Evolutionary conservation across 805 yeast species (phyloP).

Genomic region (Candida stauntonica): DNA sequence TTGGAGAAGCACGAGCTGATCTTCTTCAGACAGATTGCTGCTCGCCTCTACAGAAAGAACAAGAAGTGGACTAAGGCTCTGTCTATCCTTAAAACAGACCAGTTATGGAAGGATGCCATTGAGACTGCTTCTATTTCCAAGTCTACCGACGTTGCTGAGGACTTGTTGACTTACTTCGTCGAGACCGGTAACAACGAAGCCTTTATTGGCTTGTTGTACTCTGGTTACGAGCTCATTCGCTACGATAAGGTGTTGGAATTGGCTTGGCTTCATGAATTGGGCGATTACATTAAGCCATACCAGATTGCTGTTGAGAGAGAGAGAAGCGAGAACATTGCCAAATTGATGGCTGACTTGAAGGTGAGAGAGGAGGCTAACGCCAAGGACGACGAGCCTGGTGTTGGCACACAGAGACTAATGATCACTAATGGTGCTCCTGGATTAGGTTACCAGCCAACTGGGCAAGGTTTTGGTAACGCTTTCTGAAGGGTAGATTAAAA

Average conservation of each 20-base stretch:
- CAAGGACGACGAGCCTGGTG: slow-evolving; percentile 40
- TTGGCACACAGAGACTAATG: slow-evolving; percentile 69
- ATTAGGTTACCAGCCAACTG: slow-evolving; percentile 66
- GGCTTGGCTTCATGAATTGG: slow-evolving; percentile 84
- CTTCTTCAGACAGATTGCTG: slow-evolving; percentile 95
- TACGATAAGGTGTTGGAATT: slow-evolving; percentile 84
- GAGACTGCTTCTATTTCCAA: slow-evolving; percentile 85
- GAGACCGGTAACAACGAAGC: slow-evolving; percentile 97
- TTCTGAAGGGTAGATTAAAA: slow-evolving; percentile 19
- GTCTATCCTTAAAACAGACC: slow-evolving; percentile 83
- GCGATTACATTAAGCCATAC: slow-evolving; percentile 87
- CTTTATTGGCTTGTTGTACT: slow-evolving; percentile 81
- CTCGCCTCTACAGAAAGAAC: slow-evolving; percentile 87
- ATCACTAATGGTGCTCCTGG: slow-evolving; percentile 73
- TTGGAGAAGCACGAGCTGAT: slow-evolving; percentile 87
- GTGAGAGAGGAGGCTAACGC: slow-evolving; percentile 60
- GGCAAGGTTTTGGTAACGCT: slow-evolving; percentile 64
- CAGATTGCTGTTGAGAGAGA: slow-evolving; percentile 81
- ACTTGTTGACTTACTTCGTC: slow-evolving; percentile 83
- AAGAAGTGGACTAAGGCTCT: slow-evolving; percentile 91
- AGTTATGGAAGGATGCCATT: slow-evolving; percentile 91
- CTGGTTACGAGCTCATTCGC: slow-evolving; percentile 75
- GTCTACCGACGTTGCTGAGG: slow-evolving; percentile 80
- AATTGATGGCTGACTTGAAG: slow-evolving; percentile 64
- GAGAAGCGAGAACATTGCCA: slow-evolving; percentile 61